Base-by-base conservation (phyloP, 73 alveolate genomes). In the Blepharisma stoltei region DNA sequence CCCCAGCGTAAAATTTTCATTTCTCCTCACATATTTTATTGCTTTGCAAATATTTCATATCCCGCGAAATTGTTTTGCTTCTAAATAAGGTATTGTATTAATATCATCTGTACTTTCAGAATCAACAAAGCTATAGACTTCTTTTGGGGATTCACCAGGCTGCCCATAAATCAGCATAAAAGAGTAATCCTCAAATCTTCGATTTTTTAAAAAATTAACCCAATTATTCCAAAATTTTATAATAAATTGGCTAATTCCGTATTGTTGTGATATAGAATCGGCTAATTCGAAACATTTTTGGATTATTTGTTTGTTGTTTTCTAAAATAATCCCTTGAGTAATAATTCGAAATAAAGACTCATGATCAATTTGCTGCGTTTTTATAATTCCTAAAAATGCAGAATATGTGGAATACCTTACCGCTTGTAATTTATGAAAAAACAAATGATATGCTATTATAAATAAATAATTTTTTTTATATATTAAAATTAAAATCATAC, bases 361-460 rank as follows among this genome's bases (percentile, higher is more conserved):
- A 9, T n/a, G 14, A 47, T 60, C 73, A 14, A 25, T 38, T 2
- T 2, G 46, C 3, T 25, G 18, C 5, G 14, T 14, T 20, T n/a
- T 60, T 38, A 25, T 38, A 1, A 60, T 14, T 8, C 73, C 45
- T n/a, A 38, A 14, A 60, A 60, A 60, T 18, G 73, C 37, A 14
- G 73, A 60, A 14, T 14, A 60, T 14, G 73, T 25, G 46, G 73
- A 60, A 60, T 14, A 11, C 2, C 73, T n/a, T 14, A 60, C 73
- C 5, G 14, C 73, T 8, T n/a, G 14, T 25, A 60, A 25, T 8
- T 14, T 18, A 25, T 60, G 73, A 25, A 60, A 8, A 38, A 60
- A 60, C 2, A 60, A 60, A 14, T n/a, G 46, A 25, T 60, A n/a
- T n/a, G n/a, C n/a, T n/a, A n/a, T n/a, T n/a, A n/a, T n/a, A n/a